Evolutionary conservation across 305 asterid genomes (phyloP), one percentile per base, ranked within the genome.

Genomic region (Striga hermonthica): DNA sequence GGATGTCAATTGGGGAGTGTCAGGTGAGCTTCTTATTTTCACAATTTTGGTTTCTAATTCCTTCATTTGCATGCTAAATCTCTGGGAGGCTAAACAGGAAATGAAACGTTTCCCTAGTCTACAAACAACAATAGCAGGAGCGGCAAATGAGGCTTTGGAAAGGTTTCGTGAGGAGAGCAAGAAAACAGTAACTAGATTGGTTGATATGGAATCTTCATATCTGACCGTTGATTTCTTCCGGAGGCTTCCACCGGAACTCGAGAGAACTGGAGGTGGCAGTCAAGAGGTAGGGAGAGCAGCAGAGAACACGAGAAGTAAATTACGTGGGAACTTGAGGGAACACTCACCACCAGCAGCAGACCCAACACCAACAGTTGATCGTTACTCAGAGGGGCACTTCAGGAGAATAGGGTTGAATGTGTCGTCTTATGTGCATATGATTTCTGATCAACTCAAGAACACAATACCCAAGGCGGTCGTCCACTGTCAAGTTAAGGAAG

Each of bases 151-250:
- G 77, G 78, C 98, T 13, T 65, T 92, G 79, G 98, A 92, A 65
- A 84, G 61, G 70, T 92, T 87, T 67, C 93, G 93, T 36, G 97
- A 74, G 31, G 93, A 87, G 58, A 75, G 98, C 78, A 92, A 82
- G 83, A 89, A 89, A 81, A 86, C 95, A 1, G 88, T 81, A n/a
- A 6, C 80, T 58, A 80, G 98, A 78, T 77, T 92, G 87, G 96
- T 89, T 43, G 96, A 92, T 59, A 92, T 92, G 98, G 98, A 92
- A 69, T 77, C 86, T 69, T 83, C 97, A 1, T 92, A 92, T 79
- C 73, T 89, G 60, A 89, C 98, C n/a, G 98, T 86, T 15, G 98
- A 92, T 15, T 92, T 87, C 85, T 92, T 92, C 80, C 85, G 97
- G 75, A 89, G 16, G 16, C 57, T 50, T 4, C 57, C 57, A 4